Evolutionary conservation across 164 flowering plant genomes (phyloP).

Genomic region (Santalum album): DNA sequence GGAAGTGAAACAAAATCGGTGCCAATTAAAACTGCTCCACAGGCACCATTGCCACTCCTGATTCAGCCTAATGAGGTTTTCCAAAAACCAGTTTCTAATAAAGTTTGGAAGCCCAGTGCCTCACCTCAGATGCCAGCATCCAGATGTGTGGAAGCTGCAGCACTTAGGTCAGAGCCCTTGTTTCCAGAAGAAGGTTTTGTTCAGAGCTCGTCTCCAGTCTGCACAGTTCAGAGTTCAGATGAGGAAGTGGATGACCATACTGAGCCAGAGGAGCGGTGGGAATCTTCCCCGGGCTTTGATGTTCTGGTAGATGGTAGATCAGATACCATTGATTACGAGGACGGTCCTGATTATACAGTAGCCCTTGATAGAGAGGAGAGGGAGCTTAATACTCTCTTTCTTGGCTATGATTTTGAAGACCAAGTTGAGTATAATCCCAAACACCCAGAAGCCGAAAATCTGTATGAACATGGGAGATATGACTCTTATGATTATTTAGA

Average conservation of each 20-base stretch:
- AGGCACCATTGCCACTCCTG: constrained; percentile 6
- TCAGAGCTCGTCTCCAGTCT: constrained; percentile 11
- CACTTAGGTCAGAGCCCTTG: constrained; percentile 15
- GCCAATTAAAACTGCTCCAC: constrained; percentile 8
- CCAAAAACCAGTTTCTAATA: constrained; percentile 7
- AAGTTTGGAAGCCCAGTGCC: constrained; percentile 16
- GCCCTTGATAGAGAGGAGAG: constrained; percentile 24
- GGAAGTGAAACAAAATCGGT: constrained; percentile 15
- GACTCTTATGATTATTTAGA: constrained; percentile 20
- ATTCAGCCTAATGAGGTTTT: constrained; percentile 15
- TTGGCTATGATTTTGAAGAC: constrained; percentile 31
- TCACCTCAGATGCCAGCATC: constrained; percentile 18
- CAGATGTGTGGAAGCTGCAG: constrained; percentile 23
- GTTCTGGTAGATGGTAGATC: constrained; percentile 57
- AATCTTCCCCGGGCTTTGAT: constrained; percentile 73
- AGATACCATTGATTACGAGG: constrained; percentile 32
- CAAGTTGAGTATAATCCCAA: constrained; percentile 21
- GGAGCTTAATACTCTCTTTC: constrained; percentile 22
- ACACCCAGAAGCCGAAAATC: constrained; percentile 18
- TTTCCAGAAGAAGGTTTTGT: constrained; percentile 18
- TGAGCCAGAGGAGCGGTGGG: constrained; percentile 53
- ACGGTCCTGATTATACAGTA: constrained; percentile 27
- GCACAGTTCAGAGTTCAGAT: constrained; percentile 27
- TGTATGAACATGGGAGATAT: constrained; percentile 19
- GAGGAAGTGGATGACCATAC: constrained; percentile 28